phyloP scores from a whole-genome alignment of 108 stramenopile species.

The Licmophora abbreviata region DNA sequence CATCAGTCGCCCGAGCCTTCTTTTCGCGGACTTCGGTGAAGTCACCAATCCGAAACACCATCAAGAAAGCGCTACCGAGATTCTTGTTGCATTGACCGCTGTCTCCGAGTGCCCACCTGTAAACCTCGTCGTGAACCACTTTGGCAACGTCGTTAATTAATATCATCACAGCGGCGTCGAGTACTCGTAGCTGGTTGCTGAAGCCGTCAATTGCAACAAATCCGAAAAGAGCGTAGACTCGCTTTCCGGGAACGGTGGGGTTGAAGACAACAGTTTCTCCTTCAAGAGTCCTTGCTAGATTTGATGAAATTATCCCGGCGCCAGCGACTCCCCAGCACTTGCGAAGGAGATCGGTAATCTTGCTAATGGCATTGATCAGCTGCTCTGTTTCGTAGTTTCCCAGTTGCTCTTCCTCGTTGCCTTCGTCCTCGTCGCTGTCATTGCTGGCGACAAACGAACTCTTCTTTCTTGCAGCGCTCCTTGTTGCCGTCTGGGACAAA shows the following conservation, averaged over 20 bases:
- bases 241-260: conserved; percentile 83
- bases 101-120: conserved; percentile 81
- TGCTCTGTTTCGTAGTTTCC: conserved; percentile 90
- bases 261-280: conserved; percentile 80
- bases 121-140: conserved; percentile 87
- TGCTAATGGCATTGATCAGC: conserved; percentile 83
- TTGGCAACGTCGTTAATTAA: conserved; percentile 92
- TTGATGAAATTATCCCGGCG: conserved; percentile 93
- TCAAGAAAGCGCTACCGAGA: conserved; percentile 90
- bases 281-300: conserved; percentile 66
- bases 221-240: conserved; percentile 89
- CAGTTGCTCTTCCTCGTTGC: conserved; percentile 29
- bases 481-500: conserved; percentile 5
- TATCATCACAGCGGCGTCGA: conserved; percentile 91
- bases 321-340: conserved; percentile 98
- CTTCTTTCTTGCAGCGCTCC: neutral
- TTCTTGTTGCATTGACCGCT: conserved; percentile 96
- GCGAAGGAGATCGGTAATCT: conserved; percentile 88
- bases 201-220: conserved; percentile 92
- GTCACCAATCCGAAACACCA: conserved; percentile 87
- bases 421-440: conserved; percentile 10
- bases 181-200: conserved; percentile 62
- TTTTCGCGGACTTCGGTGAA: conserved; percentile 55
- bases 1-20: conserved; percentile 50
- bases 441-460: conserved; percentile 3